phyloP scores from a whole-genome alignment of 805 yeast genomes.

The Zygotorulaspora sp. region DNA sequence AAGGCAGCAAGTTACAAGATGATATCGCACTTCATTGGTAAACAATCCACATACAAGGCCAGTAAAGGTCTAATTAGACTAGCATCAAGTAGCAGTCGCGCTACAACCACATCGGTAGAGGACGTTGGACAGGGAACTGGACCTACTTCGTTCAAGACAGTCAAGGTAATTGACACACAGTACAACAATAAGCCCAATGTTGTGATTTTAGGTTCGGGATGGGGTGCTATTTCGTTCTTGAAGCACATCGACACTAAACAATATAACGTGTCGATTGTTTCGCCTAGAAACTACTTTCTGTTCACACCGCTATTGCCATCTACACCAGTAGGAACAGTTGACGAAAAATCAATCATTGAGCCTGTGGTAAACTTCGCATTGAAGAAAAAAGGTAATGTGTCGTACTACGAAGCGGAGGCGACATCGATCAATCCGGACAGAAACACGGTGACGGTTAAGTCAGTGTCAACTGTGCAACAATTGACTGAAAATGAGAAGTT shows the following conservation, averaged over 20 bases:
- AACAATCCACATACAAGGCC: conserved; percentile 12
- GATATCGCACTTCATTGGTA: conserved; percentile 13
- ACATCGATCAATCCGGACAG: conserved; percentile 73
- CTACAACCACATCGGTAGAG: conserved; percentile 11
- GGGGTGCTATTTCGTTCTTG: conserved; percentile 89
- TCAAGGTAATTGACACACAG: conserved; percentile 35
- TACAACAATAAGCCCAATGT: conserved; percentile 38
- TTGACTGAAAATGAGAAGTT: conserved; percentile 36
- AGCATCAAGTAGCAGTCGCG: conserved; percentile 16
- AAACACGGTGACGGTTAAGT: conserved; percentile 61
- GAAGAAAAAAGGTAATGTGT: conserved; percentile 68
- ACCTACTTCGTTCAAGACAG: conserved; percentile 38
- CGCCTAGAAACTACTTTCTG: conserved; percentile 90
- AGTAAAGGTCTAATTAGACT: conserved; percentile 19
- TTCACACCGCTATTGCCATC: conserved; percentile 93
- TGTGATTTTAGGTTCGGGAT: conserved; percentile 81
- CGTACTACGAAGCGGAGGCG: conserved; percentile 87
- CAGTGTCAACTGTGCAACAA: conserved; percentile 34
- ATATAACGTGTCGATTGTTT: conserved; percentile 83
- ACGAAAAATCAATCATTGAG: conserved; percentile 88
- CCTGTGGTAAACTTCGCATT: conserved; percentile 87
- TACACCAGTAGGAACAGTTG: conserved; percentile 87
- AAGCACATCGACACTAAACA: conserved; percentile 80
- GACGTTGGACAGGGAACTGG: conserved; percentile 7
- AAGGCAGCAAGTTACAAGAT: conserved; percentile 5